Evolutionary conservation across 176 grass and related monocot species (phyloP).

Genomic region (Eragrostis curvula): DNA sequence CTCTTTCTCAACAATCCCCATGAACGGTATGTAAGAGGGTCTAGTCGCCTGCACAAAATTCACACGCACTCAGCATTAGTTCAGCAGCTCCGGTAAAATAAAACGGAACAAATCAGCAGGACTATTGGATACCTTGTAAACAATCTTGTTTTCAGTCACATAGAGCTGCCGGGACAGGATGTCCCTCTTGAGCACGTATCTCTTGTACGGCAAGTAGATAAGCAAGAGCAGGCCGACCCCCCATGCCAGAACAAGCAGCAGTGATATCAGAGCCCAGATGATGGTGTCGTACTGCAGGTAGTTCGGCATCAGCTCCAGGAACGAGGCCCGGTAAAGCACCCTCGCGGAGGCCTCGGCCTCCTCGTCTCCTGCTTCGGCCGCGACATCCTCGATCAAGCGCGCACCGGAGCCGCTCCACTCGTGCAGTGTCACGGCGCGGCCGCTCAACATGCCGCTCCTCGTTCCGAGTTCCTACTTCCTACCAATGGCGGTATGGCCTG

Average conservation of each 20-base stretch:
- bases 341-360: conserved; percentile 43
- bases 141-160: conserved; percentile 56
- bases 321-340: conserved; percentile 65
- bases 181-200: conserved; percentile 69
- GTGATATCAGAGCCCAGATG: conserved; percentile 72
- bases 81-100: conserved; percentile 6
- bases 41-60: conserved; percentile 47
- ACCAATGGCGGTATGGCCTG: too few relatives aligned
- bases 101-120: conserved; percentile 9
- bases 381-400: conserved; percentile 49
- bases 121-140: conserved; percentile 56
- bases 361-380: conserved; percentile 36
- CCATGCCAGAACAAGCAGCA: conserved; percentile 75
- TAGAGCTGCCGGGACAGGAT: conserved; percentile 57
- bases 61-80: neutral
- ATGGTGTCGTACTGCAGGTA: conserved; percentile 66
- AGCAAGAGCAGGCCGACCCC: conserved; percentile 72
- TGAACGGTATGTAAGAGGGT: conserved; percentile 60
- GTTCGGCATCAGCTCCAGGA: conserved; percentile 53
- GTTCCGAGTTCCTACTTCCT: neutral
- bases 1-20: conserved; percentile 55
- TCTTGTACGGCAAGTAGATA: conserved; percentile 72
- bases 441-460: conserved; percentile 57
- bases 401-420: conserved; percentile 53
- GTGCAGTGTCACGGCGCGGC: conserved; percentile 54